These are phyloP conservation scores for Melocanna baccifera DNA, from an alignment of 176 grass and related monocot genomes.

Conservation along the genomic window DNA sequence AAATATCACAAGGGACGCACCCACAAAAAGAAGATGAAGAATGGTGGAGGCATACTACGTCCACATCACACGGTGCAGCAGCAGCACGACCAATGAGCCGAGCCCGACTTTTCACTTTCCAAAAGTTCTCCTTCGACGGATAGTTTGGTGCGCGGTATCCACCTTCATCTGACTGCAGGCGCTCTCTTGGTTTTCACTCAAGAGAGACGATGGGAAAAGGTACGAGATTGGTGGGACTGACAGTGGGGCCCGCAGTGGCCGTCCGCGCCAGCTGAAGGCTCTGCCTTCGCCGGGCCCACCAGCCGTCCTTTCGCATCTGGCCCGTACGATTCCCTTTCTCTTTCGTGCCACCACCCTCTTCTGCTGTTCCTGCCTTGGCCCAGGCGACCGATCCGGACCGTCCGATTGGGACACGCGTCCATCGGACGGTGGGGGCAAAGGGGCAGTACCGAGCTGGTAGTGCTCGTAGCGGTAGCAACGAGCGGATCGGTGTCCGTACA, in stretches of 20 bases:
- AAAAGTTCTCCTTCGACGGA: background rate
- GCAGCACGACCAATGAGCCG: background rate
- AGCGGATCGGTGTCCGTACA: background rate
- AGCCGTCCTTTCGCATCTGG: background rate
- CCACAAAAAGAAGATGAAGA: conserved; percentile 3
- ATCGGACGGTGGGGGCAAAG: background rate
- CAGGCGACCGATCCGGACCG: background rate
- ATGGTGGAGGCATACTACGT: background rate
- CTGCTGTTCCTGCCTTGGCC: background rate
- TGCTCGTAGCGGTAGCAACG: background rate
- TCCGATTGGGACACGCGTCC: background rate
- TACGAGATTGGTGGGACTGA: background rate
- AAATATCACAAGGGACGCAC: background rate
- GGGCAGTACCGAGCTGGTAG: background rate
- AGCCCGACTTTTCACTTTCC: background rate
- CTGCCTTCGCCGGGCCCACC: background rate
- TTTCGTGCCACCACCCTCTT: background rate
- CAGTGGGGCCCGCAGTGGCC: background rate
- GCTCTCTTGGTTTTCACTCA: conserved; percentile 22
- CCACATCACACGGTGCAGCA: background rate
- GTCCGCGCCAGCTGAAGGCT: background rate
- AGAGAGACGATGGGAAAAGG: background rate
- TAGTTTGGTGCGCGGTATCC: background rate
- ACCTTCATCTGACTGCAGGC: background rate
- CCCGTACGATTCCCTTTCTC: background rate